Evolutionary conservation across 176 grass and related monocot species (phyloP).

Genomic region (Dactylis glomerata): DNA sequence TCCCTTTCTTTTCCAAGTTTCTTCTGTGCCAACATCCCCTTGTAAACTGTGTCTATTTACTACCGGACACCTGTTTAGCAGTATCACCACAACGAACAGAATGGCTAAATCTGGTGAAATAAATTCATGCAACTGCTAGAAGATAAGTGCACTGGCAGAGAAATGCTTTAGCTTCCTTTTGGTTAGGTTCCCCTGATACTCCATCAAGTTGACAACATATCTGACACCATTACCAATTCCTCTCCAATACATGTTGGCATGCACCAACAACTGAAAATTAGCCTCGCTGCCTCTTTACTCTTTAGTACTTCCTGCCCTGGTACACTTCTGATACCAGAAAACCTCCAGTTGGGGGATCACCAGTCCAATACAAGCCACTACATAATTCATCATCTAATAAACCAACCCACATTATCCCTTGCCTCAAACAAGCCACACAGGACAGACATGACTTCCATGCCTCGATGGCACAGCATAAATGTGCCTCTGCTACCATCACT

Average conservation of each 20-base stretch:
- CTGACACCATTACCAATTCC: not conserved
- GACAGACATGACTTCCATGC: not conserved
- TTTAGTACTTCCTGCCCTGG: not conserved
- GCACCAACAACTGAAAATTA: not conserved
- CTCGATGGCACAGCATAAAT: not conserved
- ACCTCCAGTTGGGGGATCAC: not conserved
- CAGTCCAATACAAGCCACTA: not conserved
- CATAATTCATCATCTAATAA: not conserved
- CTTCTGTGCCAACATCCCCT: not conserved
- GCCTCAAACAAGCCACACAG: not conserved
- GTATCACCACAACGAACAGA: not conserved
- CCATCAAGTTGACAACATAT: not conserved
- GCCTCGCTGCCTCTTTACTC: not conserved
- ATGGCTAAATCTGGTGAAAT: conserved; percentile 1
- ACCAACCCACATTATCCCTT: not conserved
- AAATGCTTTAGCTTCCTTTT: not conserved
- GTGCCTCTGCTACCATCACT: not conserved
- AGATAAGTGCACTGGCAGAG: not conserved
- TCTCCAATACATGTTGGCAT: not conserved
- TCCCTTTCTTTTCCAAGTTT: not conserved
- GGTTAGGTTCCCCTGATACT: not conserved
- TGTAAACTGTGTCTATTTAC: not conserved
- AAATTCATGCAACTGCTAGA: not conserved
- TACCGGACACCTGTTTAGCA: not conserved
- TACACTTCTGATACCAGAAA: not conserved